A percentile compares a stretch with the other conserved stretches of the same genome.
These are phyloP conservation scores for Scleroderma citrinum DNA, from an alignment of 768 basidiomycete species.

Conservation along the genomic window DNA sequence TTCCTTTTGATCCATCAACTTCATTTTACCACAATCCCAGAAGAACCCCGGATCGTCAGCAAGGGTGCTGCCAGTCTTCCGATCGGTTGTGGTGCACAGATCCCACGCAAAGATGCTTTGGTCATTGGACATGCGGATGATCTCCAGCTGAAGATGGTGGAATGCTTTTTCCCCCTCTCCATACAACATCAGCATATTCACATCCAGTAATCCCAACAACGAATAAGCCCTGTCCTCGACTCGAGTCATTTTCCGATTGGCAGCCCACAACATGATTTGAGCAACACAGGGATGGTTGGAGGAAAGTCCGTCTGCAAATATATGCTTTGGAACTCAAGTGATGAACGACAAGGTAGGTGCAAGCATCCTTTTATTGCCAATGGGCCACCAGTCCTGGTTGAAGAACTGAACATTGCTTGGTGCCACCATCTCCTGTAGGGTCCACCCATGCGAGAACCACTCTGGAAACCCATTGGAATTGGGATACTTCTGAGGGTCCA, in stretches of 20 bases:
- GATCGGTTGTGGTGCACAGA: background rate
- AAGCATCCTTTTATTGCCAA: conserved; percentile 1
- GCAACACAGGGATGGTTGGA: background rate
- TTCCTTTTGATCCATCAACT: too few species aligned
- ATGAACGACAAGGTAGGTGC: background rate
- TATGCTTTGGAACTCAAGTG: background rate
- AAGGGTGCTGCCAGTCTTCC: background rate
- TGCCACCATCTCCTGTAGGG: conserved; percentile 9
- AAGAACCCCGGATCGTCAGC: background rate
- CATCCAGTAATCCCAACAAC: conserved; percentile 9
- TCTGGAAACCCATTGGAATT: background rate
- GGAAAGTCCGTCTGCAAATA: background rate
- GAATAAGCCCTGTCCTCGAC: conserved; percentile 15
- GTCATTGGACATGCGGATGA: conserved; percentile 2
- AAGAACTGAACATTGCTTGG: conserved; percentile 12
- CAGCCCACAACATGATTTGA: conserved; percentile 13
- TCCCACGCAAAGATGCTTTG: conserved; percentile 2
- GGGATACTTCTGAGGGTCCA: background rate
- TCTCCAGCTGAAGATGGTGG: conserved; percentile 1
- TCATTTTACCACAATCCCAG: background rate
- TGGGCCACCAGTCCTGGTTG: conserved; percentile 7
- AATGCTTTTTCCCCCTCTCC: conserved; percentile 10
- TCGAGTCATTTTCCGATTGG: conserved; percentile 11
- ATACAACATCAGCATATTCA: conserved; percentile 9
- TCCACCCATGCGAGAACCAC: conserved; percentile 15